These are phyloP conservation scores for Domatiomyces catenatus DNA, from an alignment of 2,329 filamentous ascomycete species.

Conservation along the genomic window DNA sequence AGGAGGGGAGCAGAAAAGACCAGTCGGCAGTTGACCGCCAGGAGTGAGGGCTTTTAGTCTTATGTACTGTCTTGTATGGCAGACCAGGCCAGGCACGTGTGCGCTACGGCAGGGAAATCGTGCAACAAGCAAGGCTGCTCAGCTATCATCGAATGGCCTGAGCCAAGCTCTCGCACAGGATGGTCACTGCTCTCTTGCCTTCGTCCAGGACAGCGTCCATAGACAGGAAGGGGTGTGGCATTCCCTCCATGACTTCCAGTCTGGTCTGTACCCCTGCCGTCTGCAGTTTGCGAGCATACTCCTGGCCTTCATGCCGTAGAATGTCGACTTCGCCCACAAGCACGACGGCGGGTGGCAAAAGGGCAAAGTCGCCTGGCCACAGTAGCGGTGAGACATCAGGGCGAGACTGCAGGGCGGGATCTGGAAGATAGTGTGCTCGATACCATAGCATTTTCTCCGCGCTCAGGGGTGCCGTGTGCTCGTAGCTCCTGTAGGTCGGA, in stretches of 20 bases:
- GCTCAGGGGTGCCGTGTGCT: conserved; percentile 37
- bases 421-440: conserved; percentile 41
- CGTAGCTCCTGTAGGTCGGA: conserved; percentile 35
- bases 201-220: conserved; percentile 42
- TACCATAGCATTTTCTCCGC: conserved; percentile 48
- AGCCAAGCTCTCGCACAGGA: conserved; percentile 23
- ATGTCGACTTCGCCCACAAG: conserved; percentile 43
- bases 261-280: conserved; percentile 34
- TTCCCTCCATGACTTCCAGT: conserved; percentile 37
- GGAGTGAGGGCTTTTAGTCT: no score
- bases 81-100: not conserved
- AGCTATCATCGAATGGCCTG: conserved; percentile 2
- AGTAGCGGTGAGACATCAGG: conserved; percentile 42
- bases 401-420: conserved; percentile 30
- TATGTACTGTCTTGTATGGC: not conserved
- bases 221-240: conserved; percentile 44
- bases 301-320: conserved; percentile 38
- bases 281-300: conserved; percentile 35
- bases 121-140: not conserved
- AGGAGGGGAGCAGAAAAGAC: no score
- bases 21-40: no score
- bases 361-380: conserved; percentile 32
- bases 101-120: not conserved
- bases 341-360: conserved; percentile 36
- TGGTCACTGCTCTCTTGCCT: conserved; percentile 36